These are phyloP conservation scores for Trichoderma koningiopsis DNA, from an alignment of 2,329 filamentous ascomycete genomes.

Conservation along the genomic window DNA sequence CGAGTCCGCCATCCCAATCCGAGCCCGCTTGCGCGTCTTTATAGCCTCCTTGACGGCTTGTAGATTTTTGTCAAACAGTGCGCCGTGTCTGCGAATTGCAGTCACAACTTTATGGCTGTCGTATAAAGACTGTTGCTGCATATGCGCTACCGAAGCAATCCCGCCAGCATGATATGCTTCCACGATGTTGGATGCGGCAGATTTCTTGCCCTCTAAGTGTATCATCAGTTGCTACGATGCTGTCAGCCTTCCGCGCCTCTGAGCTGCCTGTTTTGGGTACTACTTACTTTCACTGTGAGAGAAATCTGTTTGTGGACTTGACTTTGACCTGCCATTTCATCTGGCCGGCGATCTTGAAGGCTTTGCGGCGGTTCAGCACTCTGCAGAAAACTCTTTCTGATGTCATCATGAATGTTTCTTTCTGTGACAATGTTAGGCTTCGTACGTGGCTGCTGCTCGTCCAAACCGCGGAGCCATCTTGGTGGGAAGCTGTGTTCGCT, in stretches of 20 bases:
- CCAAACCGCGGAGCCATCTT: background rate
- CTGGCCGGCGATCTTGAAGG: background rate
- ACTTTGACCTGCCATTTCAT: background rate
- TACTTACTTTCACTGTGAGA: conserved; percentile 34
- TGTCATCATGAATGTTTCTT: background rate
- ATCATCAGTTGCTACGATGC: conserved; percentile 30
- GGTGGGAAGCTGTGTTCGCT: background rate
- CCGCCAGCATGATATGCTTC: conserved; percentile 32
- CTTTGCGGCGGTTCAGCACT: background rate
- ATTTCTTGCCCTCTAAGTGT: conserved; percentile 33
- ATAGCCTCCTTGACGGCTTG: conserved; percentile 25
- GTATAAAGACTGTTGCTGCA: conserved; percentile 30
- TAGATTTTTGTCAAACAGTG: conserved; percentile 28
- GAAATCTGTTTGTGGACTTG: background rate
- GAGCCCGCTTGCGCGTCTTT: conserved; percentile 11
- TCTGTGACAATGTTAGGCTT: background rate
- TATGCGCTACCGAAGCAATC: conserved; percentile 30
- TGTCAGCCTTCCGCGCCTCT: conserved; percentile 5
- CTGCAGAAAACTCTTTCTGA: conserved; percentile 12
- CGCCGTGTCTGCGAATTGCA: conserved; percentile 29
- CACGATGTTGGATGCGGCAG: conserved; percentile 28
- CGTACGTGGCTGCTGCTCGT: background rate
- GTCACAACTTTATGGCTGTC: conserved; percentile 30
- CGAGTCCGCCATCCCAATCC: conserved; percentile 16
- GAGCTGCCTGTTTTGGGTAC: background rate